A percentile compares a stretch with the other conserved stretches of the same genome.
These are phyloP conservation scores for Verticillium tricorpus DNA, from an alignment of 2,329 filamentous ascomycete species.

Conservation along the genomic window DNA sequence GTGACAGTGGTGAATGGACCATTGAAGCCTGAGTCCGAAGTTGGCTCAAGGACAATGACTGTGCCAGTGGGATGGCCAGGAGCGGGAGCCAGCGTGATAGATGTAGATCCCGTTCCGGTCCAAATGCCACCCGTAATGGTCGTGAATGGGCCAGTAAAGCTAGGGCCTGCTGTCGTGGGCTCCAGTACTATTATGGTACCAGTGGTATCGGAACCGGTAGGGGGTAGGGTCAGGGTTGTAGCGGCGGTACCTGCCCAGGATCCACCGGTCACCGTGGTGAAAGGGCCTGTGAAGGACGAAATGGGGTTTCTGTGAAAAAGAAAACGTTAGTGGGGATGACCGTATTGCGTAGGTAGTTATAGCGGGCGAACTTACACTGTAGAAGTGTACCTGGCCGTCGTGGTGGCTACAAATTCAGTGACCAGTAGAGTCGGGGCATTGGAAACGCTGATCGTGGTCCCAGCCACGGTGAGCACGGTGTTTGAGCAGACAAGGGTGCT, in stretches of 20 bases:
- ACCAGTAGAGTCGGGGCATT: not conserved
- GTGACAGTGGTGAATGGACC: not conserved
- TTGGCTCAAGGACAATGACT: not conserved
- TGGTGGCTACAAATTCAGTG: not conserved
- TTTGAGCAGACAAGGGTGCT: not conserved
- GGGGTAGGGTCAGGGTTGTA: not conserved
- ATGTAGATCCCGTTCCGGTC: not conserved
- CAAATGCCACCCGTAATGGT: slow-evolving; percentile 1
- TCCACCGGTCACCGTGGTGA: not conserved
- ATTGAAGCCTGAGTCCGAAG: not conserved
- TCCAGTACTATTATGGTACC: not conserved
- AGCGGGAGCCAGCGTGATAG: not conserved
- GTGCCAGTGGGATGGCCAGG: not conserved
- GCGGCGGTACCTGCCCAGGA: not conserved
- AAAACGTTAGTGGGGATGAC: not conserved
- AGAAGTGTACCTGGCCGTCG: not conserved
- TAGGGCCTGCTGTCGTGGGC: not conserved
- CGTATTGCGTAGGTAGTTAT: not conserved
- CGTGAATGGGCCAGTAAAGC: not conserved
- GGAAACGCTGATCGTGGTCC: not conserved
- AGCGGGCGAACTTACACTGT: not conserved
- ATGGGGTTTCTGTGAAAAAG: not conserved
- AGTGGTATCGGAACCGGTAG: not conserved
- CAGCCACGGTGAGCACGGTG: not conserved
- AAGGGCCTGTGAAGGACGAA: not conserved